Base-by-base conservation (phyloP, 2,329 filamentous ascomycete genomes). In the Sclerotinia glacialis region DNA sequence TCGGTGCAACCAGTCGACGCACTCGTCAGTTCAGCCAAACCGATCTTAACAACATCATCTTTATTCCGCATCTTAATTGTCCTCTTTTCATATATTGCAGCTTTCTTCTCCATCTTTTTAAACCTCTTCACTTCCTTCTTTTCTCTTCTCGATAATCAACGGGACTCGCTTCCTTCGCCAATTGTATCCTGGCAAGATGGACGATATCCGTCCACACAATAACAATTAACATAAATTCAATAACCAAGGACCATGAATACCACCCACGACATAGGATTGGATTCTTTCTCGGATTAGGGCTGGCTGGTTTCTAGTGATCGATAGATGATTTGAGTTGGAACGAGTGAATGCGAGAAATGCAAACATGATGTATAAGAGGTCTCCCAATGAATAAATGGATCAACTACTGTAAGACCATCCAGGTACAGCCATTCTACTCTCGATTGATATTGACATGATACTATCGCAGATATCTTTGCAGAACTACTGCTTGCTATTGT, bases 301-400 rank as follows among this genome's bases (percentile, higher is more conserved):
- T 83, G 5, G 78, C 77, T 0, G 79, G 78, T 89, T 73, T 89
- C 85, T 63, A 79, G 75, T 2, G 89, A 78, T 40, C 86, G 84
- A 76, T 83, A 89, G 69, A 86, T 81, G 73, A 89, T 87, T 44
- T 86, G 83, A 37, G 81, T 70, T 0, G 80, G 80, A 67, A 83
- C 82, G 42, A 82, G 75, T 0, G 44, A 82, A 75, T 0, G 69
- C 67, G 14, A 84, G 73, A 0, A 73, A 73, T 6, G 74, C 74
- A 67, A 81, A 83, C 0, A 83, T 72, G 1, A 76, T 74, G 64
- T 77, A 80, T 2, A 80, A 74, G 18, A 72, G 67, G 5, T 23
- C 59, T 52, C 65, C 74, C 70, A 74, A 28, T 2, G 40, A 49
- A 6, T 58, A 44, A 23, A 16, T 0, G 11, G 50, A 46, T 2